Evolutionary conservation across 2,329 filamentous ascomycete species (phyloP), one percentile per base, ranked within the genome.

Genomic region (Stagonosporopsis tanaceti): DNA sequence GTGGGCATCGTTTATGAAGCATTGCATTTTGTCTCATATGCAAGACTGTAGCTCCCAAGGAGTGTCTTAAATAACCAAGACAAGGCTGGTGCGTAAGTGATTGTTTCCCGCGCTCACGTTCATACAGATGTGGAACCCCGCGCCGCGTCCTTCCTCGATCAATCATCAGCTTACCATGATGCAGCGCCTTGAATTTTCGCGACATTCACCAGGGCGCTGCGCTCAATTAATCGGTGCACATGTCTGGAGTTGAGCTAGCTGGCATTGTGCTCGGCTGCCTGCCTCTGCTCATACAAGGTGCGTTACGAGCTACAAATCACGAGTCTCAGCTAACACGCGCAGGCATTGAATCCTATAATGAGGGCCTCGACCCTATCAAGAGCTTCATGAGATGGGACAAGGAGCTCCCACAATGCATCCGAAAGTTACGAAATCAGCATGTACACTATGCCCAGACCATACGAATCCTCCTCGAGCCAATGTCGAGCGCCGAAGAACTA

Each of bases 351-450:
- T 68, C 68, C 34, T 78, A 78, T 47, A 73, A 77, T 38, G 73
- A 77, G 40, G 74, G 78, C 2, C 65, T 79, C 3, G 75, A 79
- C 52, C 76, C 72, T 0, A 64, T 79, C 41, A 78, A 78, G 52
- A 65, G 65, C 47, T 76, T 77, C 39, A 55, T 72, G 39, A 59
- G 72, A 61, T 75, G 75, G 71, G 71, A 76, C 44, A 61, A 66
- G 11, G 72, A 76, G 52, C 64, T 76, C 3, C 74, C 73, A 1
- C 60, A 71, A 32, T 69, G 70, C 37, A 75, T 76, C 38, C 72
- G 73, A 15, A 76, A 76, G 42, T 64, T 77, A 1, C 54, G 73
- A 27, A 76, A 72, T 47, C 72, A 77, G 51, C 71, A 76, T 61
- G 73, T 74, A 7, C 74, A 76, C 47, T 76, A 69, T 55, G 66